Conservation (phyloP, 2,329 filamentous ascomycete species). For the Calonectria honghensis region DNA sequence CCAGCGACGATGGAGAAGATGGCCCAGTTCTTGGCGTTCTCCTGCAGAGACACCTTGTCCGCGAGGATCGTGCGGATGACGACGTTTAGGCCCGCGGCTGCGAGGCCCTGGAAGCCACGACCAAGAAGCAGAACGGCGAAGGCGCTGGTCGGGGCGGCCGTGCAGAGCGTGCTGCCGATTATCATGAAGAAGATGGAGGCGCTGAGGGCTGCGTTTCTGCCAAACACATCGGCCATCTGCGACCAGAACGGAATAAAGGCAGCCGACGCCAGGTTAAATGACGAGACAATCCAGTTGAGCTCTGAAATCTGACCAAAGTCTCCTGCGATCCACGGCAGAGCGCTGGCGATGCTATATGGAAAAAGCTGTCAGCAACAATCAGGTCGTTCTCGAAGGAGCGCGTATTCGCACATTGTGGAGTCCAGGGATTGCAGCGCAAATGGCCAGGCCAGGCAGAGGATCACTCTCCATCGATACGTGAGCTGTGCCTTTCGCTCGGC, state of each 20-base stretch:
- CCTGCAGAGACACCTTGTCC: constrained; percentile 76
- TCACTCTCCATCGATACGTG: constrained; percentile 74
- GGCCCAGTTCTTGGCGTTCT: constrained; percentile 78
- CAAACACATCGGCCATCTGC: constrained; percentile 79
- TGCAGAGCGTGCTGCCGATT: constrained; percentile 77
- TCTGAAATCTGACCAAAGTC: constrained; percentile 77
- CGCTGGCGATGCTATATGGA: constrained; percentile 58
- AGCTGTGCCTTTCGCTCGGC: constrained; percentile 58
- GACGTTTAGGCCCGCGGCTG: constrained; percentile 77
- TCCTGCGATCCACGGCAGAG: constrained; percentile 73
- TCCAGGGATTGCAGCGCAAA: constrained; percentile 79
- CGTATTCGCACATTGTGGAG: constrained; percentile 72
- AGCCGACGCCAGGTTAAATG: constrained; percentile 80
- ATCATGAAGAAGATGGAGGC: constrained; percentile 74
- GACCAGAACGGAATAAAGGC: constrained; percentile 81
- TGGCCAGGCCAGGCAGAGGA: constrained; percentile 75
- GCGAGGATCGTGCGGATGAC: constrained; percentile 78
- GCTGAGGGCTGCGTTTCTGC: constrained; percentile 76
- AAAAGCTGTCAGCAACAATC: constrained; percentile 28
- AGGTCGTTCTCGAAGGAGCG: not conserved
- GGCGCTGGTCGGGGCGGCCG: constrained; percentile 70
- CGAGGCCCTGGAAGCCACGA: constrained; percentile 77
- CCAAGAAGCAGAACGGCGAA: constrained; percentile 78
- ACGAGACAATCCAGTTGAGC: constrained; percentile 81
- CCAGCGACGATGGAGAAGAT: constrained; percentile 77